Conservation (phyloP, 225 moss, liverwort and hornwort species). For the Climacium dendroides region DNA sequence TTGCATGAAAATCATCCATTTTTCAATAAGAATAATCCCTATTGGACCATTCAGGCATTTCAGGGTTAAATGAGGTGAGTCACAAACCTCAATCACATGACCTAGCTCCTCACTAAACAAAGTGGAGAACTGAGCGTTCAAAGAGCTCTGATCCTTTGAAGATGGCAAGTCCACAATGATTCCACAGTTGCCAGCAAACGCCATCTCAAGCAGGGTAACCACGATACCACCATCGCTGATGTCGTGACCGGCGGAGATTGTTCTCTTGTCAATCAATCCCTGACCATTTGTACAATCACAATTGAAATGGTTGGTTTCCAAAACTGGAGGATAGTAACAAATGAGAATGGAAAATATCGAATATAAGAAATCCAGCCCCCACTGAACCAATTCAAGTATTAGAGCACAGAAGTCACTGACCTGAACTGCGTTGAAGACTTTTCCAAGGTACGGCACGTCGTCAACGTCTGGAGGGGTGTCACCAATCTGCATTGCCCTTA, state of each 20-base stretch:
- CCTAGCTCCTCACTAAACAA: slow-evolving; percentile 92
- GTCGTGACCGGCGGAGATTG: slow-evolving; percentile 71
- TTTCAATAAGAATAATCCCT: too few species aligned
- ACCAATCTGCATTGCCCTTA: slow-evolving; percentile 51
- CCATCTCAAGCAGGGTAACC: slow-evolving; percentile 81
- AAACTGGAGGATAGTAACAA: background rate
- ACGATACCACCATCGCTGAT: slow-evolving; percentile 86
- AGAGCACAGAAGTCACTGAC: background rate
- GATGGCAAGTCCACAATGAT: slow-evolving; percentile 55
- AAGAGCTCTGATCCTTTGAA: slow-evolving; percentile 3
- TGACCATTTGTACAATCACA: background rate
- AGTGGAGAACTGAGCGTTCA: slow-evolving; percentile 39
- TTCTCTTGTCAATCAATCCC: slow-evolving; percentile 57
- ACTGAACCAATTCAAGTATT: too few species aligned
- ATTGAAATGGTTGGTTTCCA: too few species aligned
- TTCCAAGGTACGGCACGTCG: slow-evolving; percentile 58
- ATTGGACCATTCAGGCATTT: too few species aligned
- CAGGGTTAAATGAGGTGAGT: background rate
- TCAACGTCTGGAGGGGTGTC: slow-evolving; percentile 66
- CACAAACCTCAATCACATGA: slow-evolving; percentile 70
- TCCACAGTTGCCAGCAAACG: slow-evolving; percentile 85
- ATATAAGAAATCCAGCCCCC: background rate
- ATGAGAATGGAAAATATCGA: background rate
- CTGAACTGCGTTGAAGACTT: slow-evolving; percentile 71
- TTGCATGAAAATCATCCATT: too few species aligned